Evolutionary conservation across 352 stramenopile species (phyloP).

Genomic region (Saprolegnia diclina): DNA sequence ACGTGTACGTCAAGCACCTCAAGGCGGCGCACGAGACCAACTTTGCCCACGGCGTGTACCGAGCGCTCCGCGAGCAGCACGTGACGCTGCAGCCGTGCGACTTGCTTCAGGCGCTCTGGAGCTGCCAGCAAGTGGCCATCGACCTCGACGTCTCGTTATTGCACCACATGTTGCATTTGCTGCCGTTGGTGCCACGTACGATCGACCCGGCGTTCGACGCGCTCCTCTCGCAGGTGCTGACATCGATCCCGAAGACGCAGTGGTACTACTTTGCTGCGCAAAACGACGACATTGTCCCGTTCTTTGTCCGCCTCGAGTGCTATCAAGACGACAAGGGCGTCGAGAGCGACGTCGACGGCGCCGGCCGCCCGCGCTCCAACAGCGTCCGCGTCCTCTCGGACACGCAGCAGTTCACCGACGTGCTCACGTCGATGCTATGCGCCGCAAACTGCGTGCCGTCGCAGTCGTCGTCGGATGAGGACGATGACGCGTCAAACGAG

Average conservation of each 20-base stretch:
- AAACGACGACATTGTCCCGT: constrained; percentile 64
- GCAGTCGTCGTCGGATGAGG: too few species aligned
- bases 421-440: constrained; percentile 19
- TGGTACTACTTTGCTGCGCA: constrained; percentile 82
- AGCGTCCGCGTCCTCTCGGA: constrained; percentile 18
- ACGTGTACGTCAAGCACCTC: constrained; percentile 65
- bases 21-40: constrained; percentile 84
- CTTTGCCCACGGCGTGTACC: constrained; percentile 82
- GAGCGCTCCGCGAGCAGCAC: constrained; percentile 58
- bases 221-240: constrained; percentile 55
- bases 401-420: constrained; percentile 9
- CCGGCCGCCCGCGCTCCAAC: constrained; percentile 14
- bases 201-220: constrained; percentile 67
- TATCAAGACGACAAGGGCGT: constrained; percentile 37
- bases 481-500: not conserved
- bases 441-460: not conserved
- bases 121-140: constrained; percentile 75
- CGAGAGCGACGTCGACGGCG: not conserved
- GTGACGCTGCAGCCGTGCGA: constrained; percentile 74
- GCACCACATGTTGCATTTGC: constrained; percentile 60
- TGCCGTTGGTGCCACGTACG: constrained; percentile 35
- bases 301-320: constrained; percentile 83
- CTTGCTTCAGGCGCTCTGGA: constrained; percentile 79
- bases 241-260: constrained; percentile 62
- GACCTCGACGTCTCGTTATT: constrained; percentile 85